A percentile compares a stretch with the other conserved stretches of the same genome.
phyloP scores from a whole-genome alignment of 345 rosid genomes.

The Mangifera indica region DNA sequence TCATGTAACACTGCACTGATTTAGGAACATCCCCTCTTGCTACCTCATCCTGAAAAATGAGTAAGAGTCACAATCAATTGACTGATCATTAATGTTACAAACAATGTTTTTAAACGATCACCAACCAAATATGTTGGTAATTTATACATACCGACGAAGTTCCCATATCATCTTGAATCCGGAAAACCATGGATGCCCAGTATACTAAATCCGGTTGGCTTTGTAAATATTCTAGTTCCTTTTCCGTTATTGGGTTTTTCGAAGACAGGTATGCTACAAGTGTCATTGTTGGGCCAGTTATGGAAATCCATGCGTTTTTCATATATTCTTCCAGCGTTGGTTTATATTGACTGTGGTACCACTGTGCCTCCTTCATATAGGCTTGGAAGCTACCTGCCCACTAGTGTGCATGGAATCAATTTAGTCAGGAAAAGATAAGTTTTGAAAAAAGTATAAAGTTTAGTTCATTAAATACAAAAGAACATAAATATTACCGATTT shows the following conservation, averaged over 20 bases:
- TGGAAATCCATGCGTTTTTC: slow-evolving; percentile 13
- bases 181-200: neutral
- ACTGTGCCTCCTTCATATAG: slow-evolving; percentile 27
- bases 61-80: neutral
- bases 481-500: slow-evolving; percentile 13
- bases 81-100: slow-evolving; percentile 17
- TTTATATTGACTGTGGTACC: slow-evolving; percentile 4
- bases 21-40: slow-evolving; percentile 33
- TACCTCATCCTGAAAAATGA: slow-evolving; percentile 23
- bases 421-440: neutral
- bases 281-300: neutral
- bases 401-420: neutral
- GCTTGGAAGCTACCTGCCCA: slow-evolving; percentile 23
- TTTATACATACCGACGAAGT: slow-evolving; percentile 9
- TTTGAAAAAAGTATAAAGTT: neutral
- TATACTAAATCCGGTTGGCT: neutral
- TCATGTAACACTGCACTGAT: slow-evolving; percentile 37
- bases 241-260: neutral
- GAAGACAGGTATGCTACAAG: neutral
- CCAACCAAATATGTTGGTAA: neutral
- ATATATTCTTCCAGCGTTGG: slow-evolving; percentile 27
- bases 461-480: too few species aligned
- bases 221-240: neutral
- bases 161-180: slow-evolving; percentile 9
- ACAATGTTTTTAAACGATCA: neutral